Base-by-base conservation (phyloP, 768 basidiomycete genomes). In the Gloeophyllum trabeum region DNA sequence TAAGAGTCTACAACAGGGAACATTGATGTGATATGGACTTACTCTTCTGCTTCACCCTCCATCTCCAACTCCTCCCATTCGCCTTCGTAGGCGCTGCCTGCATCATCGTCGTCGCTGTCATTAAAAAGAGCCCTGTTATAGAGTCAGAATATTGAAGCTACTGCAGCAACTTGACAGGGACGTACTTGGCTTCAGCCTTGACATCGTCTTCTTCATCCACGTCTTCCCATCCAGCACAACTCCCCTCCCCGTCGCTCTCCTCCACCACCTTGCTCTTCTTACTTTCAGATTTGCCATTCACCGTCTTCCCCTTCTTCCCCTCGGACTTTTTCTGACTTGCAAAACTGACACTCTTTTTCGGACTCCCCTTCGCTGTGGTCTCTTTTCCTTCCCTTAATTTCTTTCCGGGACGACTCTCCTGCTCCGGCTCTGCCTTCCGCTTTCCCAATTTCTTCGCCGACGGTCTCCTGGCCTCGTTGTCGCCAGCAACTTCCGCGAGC, bases 381-480 rank as follows among this genome's bases (percentile, higher is more conserved):
- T 50, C 47, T n/a, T n/a, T n/a, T 24, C 22, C 14, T 43, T 56
- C 43, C 46, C 53, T 48, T n/a, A 48, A 38, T 46, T 43, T 60
- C 47, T 46, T 46, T 26, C 41, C 51, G 30, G 56, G 54, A 39
- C 54, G 51, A 28, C 47, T 48, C 21, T 50, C 54, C 19, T 52
- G 58, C 22, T 58, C 61, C 20, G 49, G 54, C 22, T 66, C 66
- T 20, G 79, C 79, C 58, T 87, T 89, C 34, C 86, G 79, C 57
- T 89, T 89, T 30, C 81, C 80, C 12, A 76, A 64, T 46, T 73
- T 77, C 61, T 78, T 81, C 2, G 66, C 56, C 3, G 72, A 67
- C 3, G 61, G 55, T 3, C 54, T 53, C 4, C 51, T 48, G 14
- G 64, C 64, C 0, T 53, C 50, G n/a, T n/a, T n/a, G n/a, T n/a